Conservation (phyloP, 2,329 filamentous ascomycete species). For the Beauveria varroae region DNA sequence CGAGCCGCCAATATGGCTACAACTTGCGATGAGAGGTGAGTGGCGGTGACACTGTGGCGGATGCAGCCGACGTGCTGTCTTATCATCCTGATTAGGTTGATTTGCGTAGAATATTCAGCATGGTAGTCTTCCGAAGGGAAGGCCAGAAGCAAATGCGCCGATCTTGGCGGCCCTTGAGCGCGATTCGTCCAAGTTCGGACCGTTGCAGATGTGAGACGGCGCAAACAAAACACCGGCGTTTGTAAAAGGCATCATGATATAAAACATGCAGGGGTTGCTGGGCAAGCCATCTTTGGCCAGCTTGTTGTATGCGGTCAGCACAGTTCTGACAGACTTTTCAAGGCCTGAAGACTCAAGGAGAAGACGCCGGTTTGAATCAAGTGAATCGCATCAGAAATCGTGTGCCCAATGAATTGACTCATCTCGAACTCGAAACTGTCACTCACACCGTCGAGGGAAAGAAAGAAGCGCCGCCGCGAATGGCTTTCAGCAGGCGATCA, state of each 20-base stretch:
- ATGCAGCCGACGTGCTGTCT: constrained; percentile 17
- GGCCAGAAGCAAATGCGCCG: constrained; percentile 19
- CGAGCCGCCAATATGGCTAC: constrained; percentile 20
- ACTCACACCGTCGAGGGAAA: constrained; percentile 14
- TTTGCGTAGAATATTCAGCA: constrained; percentile 15
- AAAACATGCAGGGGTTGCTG: constrained; percentile 20
- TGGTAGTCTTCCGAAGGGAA: constrained; percentile 17
- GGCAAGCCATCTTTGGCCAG: constrained; percentile 16
- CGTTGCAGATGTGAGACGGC: constrained; percentile 25
- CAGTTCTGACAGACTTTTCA: constrained; percentile 15
- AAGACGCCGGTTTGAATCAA: constrained; percentile 13
- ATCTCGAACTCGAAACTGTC: not conserved
- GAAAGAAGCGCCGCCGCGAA: constrained; percentile 21
- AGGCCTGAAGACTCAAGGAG: constrained; percentile 26
- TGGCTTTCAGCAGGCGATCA: constrained; percentile 20
- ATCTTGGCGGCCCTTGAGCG: constrained; percentile 22
- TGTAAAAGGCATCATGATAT: constrained; percentile 24
- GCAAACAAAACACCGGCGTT: constrained; percentile 20
- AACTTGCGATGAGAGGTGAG: constrained; percentile 19
- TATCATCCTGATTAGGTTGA: constrained; percentile 14
- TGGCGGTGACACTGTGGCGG: constrained; percentile 17
- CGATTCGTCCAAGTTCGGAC: constrained; percentile 22
- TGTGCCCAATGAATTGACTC: not conserved
- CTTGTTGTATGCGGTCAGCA: constrained; percentile 16
- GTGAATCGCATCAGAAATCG: not conserved